A percentile compares a stretch with the other conserved stretches of the same genome.
These are phyloP conservation scores for Macrolepiota fuliginosa DNA, from an alignment of 768 basidiomycete species.

Conservation along the genomic window DNA sequence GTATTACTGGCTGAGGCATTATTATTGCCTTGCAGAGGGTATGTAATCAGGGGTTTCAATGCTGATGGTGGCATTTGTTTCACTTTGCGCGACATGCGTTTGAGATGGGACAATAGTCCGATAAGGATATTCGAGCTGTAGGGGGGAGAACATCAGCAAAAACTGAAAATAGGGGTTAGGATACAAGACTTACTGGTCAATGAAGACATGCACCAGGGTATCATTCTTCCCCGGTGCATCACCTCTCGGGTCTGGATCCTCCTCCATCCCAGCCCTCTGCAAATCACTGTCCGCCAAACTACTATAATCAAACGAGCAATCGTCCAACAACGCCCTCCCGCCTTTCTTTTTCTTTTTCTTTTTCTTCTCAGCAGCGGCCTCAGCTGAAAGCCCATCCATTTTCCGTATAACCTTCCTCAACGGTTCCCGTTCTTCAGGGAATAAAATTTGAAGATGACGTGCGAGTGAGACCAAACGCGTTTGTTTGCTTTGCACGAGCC, in stretches of 20 bases:
- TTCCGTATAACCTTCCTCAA: constrained; percentile 24
- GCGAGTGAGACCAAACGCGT: constrained; percentile 54
- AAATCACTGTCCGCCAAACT: constrained; percentile 11
- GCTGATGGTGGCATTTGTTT: constrained; percentile 1
- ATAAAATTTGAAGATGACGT: constrained; percentile 52
- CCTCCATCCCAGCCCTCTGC: constrained; percentile 16
- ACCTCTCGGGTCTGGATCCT: constrained; percentile 31
- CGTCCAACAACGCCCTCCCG: constrained; percentile 5
- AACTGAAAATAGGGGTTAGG: constrained; percentile 27
- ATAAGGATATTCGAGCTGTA: constrained; percentile 85
- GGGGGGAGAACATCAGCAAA: constrained; percentile 19
- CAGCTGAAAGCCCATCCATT: constrained; percentile 17
- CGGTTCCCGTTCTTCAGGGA: constrained; percentile 46
- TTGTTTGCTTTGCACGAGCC: constrained; percentile 22
- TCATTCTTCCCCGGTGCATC: constrained; percentile 29
- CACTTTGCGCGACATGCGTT: constrained; percentile 28
- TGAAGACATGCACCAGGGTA: constrained; percentile 44
- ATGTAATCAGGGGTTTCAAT: constrained; percentile 15
- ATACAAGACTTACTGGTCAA: constrained; percentile 55
- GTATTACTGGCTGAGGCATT: constrained; percentile 10
- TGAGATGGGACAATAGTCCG: constrained; percentile 71
- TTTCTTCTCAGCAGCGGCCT: constrained; percentile 14
- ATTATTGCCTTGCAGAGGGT: constrained; percentile 12
- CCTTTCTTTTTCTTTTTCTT: constrained; percentile 12
- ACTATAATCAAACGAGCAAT: constrained; percentile 3